phyloP scores from a whole-genome alignment of 164 flowering plant species.

The Macadamia tetraphylla region DNA sequence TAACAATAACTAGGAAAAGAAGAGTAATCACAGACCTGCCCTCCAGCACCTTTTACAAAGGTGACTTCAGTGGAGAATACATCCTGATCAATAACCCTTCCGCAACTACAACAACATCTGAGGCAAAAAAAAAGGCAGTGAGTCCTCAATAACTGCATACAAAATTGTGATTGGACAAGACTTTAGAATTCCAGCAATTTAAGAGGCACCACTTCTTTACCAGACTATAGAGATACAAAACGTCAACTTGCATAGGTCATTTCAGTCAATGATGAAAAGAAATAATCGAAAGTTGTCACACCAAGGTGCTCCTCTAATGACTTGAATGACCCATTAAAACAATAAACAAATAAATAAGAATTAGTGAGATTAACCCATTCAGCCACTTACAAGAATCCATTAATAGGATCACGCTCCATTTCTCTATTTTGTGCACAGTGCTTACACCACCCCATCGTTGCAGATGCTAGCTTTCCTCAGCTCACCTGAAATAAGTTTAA shows the following conservation, averaged over 20 bases:
- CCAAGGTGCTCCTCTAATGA: not conserved
- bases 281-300: not conserved
- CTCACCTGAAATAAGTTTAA: too few relatives aligned
- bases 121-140: not conserved
- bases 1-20: not conserved
- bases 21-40: constrained; percentile 18
- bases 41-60: constrained; percentile 17
- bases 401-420: constrained; percentile 3
- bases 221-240: too few relatives aligned
- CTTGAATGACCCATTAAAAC: not conserved
- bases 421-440: not conserved
- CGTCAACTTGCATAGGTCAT: not conserved
- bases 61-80: constrained; percentile 16
- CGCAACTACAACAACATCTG: constrained; percentile 21
- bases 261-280: not conserved
- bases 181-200: too few relatives aligned
- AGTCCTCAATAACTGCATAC: not conserved
- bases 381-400: constrained; percentile 9
- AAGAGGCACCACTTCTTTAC: too few relatives aligned
- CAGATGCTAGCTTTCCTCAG: not conserved
- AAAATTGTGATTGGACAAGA: too few relatives aligned
- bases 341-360: not conserved
- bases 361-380: not conserved
- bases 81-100: constrained; percentile 16
- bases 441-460: constrained; percentile 16